Evolutionary conservation across 495 filamentous ascomycete species (phyloP).

Genomic region (Ascobolus immersus): DNA sequence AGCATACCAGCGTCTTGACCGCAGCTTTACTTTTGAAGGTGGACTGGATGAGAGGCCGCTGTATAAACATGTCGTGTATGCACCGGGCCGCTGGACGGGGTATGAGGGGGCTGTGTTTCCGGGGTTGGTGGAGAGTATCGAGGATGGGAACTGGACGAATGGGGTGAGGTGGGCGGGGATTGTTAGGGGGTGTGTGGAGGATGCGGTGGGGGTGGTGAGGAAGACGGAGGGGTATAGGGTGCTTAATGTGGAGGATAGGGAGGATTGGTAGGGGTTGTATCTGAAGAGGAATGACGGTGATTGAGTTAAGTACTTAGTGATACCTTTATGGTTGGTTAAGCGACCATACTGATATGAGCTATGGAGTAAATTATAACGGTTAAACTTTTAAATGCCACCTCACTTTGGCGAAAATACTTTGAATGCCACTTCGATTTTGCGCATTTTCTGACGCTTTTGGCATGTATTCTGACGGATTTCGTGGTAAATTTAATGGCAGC

Average conservation of each 20-base stretch:
- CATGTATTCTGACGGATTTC: no score
- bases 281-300: no score
- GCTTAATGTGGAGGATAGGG: background rate
- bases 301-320: no score
- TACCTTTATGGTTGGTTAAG: no score
- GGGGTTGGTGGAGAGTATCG: conserved; percentile 9
- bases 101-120: conserved; percentile 13
- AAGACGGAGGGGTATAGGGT: no score
- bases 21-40: conserved; percentile 7
- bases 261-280: background rate
- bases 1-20: conserved; percentile 9
- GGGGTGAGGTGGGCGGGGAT: background rate
- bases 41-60: conserved; percentile 10
- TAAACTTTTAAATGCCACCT: no score
- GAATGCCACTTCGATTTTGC: no score
- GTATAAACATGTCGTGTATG: conserved; percentile 15
- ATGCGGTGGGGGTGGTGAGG: background rate
- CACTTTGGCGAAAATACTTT: no score
- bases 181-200: background rate
- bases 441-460: no score
- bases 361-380: no score
- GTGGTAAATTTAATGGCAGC: no score
- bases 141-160: conserved; percentile 5
- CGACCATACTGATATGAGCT: no score
- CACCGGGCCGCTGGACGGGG: conserved; percentile 12